phyloP scores from a whole-genome alignment of 1,284 basidiomycete species.

The Puccinia polysora region DNA sequence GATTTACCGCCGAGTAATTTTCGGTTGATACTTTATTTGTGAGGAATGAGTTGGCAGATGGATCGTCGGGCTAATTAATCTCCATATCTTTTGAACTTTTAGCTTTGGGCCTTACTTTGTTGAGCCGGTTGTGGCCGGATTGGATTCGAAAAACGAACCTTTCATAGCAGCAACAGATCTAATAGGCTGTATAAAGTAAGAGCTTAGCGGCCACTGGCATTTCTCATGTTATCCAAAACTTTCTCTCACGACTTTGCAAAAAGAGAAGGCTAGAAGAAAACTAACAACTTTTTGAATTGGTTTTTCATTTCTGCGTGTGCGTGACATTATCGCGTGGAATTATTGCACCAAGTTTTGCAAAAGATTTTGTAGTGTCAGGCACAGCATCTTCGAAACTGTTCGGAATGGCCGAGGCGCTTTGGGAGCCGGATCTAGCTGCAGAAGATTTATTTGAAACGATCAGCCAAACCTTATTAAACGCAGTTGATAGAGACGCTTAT shows the following conservation, averaged over 20 bases:
- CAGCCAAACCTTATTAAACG: constrained; percentile 89
- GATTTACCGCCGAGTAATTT: no score
- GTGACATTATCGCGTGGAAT: no score
- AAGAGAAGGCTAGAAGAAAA: background rate
- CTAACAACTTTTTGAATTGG: background rate
- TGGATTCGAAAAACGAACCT: constrained; percentile 72
- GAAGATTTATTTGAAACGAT: constrained; percentile 99
- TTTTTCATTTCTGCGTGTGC: no score
- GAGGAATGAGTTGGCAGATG: no score
- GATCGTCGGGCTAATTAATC: background rate
- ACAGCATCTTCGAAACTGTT: constrained; percentile 89
- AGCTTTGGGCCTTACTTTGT: constrained; percentile 93
- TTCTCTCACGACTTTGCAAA: no score
- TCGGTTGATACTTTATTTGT: no score
- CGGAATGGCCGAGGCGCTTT: constrained; percentile 95
- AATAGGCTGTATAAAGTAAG: constrained; percentile 91
- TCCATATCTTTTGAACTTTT: background rate
- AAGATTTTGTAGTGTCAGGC: constrained; percentile 93
- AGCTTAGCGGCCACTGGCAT: constrained; percentile 50
- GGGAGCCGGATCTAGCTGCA: constrained; percentile 93
- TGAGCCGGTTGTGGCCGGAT: constrained; percentile 91
- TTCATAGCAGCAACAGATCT: constrained; percentile 96
- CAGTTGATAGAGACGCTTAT: constrained; percentile 90
- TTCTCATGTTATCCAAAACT: background rate
- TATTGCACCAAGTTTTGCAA: constrained; percentile 30